Evolutionary conservation across 176 grass and related monocot genomes (phyloP).

Genomic region (Hordeum marinum): DNA sequence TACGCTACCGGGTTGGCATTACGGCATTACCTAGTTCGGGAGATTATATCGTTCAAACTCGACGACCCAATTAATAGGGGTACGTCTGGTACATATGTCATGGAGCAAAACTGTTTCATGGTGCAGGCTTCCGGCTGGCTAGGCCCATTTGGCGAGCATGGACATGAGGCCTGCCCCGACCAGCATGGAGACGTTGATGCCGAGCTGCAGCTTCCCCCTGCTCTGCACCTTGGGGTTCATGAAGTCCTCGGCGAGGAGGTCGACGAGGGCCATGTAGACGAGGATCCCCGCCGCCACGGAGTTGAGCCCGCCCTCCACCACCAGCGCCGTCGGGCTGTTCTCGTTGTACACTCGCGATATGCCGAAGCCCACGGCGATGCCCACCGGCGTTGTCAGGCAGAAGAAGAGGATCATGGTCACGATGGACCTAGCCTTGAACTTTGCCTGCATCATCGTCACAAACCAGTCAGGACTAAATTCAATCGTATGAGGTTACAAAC

Average conservation of each 20-base stretch:
- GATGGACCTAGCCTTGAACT: conserved; percentile 37
- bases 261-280: conserved; percentile 10
- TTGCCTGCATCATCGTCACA: conserved; percentile 28
- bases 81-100: too few relatives aligned
- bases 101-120: background rate
- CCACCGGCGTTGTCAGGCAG: conserved; percentile 56
- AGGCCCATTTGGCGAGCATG: conserved; percentile 68
- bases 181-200: conserved; percentile 53
- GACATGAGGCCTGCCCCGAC: conserved; percentile 59
- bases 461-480: background rate
- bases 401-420: conserved; percentile 61
- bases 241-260: conserved; percentile 69
- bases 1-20: background rate
- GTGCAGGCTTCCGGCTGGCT: background rate
- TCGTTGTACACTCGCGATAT: conserved; percentile 60
- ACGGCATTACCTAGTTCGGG: background rate
- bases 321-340: conserved; percentile 51
- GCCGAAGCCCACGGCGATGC: conserved; percentile 39
- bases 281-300: conserved; percentile 63
- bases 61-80: background rate
- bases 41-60: background rate
- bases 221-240: conserved; percentile 71
- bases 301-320: conserved; percentile 62
- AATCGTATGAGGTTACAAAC: too few relatives aligned
- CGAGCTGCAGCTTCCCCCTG: conserved; percentile 44